A percentile compares a stretch with the other conserved stretches of the same genome.
phyloP scores from a whole-genome alignment of 495 filamentous ascomycete genomes.

The Neurospora terricola region DNA sequence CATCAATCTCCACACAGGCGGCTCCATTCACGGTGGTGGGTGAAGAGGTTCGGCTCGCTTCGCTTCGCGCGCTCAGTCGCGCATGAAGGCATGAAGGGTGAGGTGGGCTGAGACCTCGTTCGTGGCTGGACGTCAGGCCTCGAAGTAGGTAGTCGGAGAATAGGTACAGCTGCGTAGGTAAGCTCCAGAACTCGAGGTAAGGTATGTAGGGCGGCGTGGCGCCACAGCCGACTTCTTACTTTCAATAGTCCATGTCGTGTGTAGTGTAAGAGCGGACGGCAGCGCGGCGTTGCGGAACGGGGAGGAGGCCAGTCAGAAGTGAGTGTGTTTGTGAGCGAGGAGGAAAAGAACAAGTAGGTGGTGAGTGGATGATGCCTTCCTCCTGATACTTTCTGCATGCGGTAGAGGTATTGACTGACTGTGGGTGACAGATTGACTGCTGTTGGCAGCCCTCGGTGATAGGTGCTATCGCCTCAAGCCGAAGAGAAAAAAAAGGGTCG shows the following conservation, averaged over 20 bases:
- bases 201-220: not conserved
- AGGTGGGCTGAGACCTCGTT: not conserved
- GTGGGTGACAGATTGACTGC: not conserved
- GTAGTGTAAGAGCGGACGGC: not conserved
- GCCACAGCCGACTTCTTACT: not conserved
- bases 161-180: not conserved
- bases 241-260: not conserved
- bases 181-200: no score
- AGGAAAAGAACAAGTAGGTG: not conserved
- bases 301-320: not conserved
- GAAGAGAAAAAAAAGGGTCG: no score
- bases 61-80: not conserved
- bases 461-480: not conserved
- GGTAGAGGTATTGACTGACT: not conserved
- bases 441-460: not conserved
- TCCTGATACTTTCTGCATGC: not conserved
- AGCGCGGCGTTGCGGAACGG: not conserved
- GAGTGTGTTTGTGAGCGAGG: not conserved
- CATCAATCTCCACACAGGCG: not conserved
- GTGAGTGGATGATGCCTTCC: not conserved
- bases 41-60: not conserved
- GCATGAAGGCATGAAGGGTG: not conserved
- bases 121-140: not conserved
- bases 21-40: not conserved
- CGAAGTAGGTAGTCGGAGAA: not conserved